Evolutionary conservation across 768 basidiomycete genomes (phyloP), one percentile per base, ranked within the genome.

Genomic region (Psilocybe azurescens): DNA sequence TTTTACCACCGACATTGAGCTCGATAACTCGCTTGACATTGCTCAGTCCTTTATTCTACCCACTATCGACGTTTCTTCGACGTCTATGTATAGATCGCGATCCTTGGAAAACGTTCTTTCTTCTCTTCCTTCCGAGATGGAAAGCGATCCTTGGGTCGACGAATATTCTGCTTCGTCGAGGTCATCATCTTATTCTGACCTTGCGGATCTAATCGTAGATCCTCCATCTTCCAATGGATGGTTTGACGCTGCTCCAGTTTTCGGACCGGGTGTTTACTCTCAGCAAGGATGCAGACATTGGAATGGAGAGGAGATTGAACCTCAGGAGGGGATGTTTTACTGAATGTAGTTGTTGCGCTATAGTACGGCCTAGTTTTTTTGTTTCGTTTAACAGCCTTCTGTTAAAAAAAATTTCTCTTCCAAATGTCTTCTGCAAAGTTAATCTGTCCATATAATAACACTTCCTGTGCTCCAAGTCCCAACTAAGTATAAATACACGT

Each of bases 31-130:
- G 20, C 14, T 69, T 24, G 88, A 91, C 68, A 84, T 88, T 10
- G 78, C 89, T 3, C 77, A 84, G 18, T 90, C 91, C 2, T 84
- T 95, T 60, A 74, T 94, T 10, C 76, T 94, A n/a, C 92, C 93
- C 4, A 90, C 86, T 1, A 81, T 93, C 56, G 90, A 93, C 71
- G 83, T 91, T 64, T 89, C 90, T 0, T 82, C 86, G 5, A 74
- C 79, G 46, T 72, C 65, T 9, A 54, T 67, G 6, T 47, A 55
- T 11, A 9, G 62, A 62, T 3, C 46, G 41, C 33, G 53, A 41
- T 18, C 54, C 69, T n/a, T 29, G 20, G 46, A 62, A 30, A 24
- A 44, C 46, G 14, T 61, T 53, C 33, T 64, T 29, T 50, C 62
- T 18, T 58, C 62, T 29, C 60, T 71, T 14, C 69, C 65, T 28